Evolutionary conservation across 352 stramenopile species (phyloP), one percentile per base, ranked within the genome.

Genomic region (Phytopythium vexans): DNA sequence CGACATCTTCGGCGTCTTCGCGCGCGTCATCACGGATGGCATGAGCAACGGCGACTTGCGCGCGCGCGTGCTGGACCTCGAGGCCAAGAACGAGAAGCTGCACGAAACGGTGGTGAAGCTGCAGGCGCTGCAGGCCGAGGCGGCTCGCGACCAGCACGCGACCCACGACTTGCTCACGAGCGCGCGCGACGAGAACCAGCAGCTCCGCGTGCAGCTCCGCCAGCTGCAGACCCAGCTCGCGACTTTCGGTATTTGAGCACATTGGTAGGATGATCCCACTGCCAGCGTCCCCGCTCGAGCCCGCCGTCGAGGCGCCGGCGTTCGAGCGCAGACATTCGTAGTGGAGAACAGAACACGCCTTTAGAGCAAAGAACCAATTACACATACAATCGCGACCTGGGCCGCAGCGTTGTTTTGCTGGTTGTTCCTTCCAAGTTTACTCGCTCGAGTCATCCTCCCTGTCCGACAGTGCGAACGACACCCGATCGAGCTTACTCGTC

Each of bases 1-100:
- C 51, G 82, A 91, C 51, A 83, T 93, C 53, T 93, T 93, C 49
- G 76, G 64, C 55, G 88, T 93, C 61, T 93, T 93, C 60, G 86
- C 77, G 56, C 75, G 65, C 48, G 86, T 91, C 62, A 93, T 93
- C 71, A 88, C 80, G 38, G 70, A 91, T 36, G 68, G 74, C 51
- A 93, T 93, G 83, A 77, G 69, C 60, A 86, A 89, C 48, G 78
- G 88, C 50, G 76, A 88, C 53, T 62, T 93, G 37, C 80, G 77
- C 45, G 47, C 56, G 41, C 78, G 80, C 50, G 78, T 91, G 48
- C 62, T 92, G 4, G 79, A 90, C 56, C 62, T 93, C 44, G 80
- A 90, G 51, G 56, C 60, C 44, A 77, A 75, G 41, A 88, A 88
- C 47, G 81, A 93, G 56, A 84, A 83, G 54, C 76, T 93, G 54